These are phyloP conservation scores for Saccharata proteae DNA, from an alignment of 2,329 filamentous ascomycete species.

Conservation along the genomic window DNA sequence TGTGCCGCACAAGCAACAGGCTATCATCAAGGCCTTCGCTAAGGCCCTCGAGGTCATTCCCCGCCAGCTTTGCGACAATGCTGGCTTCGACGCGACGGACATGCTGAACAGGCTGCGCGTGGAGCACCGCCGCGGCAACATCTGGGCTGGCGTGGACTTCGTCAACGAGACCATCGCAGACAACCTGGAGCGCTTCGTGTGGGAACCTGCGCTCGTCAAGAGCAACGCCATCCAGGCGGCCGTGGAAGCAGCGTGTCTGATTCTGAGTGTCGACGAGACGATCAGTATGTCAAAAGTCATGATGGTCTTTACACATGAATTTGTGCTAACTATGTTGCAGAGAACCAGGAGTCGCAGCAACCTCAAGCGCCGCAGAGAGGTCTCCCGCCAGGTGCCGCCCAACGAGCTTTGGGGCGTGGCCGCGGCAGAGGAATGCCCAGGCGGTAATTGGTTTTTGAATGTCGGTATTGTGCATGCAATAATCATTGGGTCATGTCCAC, in stretches of 20 bases:
- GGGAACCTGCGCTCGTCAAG: slow-evolving; percentile 95
- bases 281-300: slow-evolving; percentile 55
- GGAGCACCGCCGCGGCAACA: slow-evolving; percentile 85
- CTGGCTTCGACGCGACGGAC: slow-evolving; percentile 94
- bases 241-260: slow-evolving; percentile 88
- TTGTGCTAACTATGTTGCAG: no score
- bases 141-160: slow-evolving; percentile 96
- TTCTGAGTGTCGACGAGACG: slow-evolving; percentile 93
- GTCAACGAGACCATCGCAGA: slow-evolving; percentile 80
- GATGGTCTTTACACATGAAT: no score
- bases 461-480: no score
- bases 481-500: no score
- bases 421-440: slow-evolving; percentile 81
- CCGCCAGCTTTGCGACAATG: slow-evolving; percentile 94
- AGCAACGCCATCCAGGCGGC: slow-evolving; percentile 94
- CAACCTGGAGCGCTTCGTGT: slow-evolving; percentile 93
- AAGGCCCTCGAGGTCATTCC: slow-evolving; percentile 96
- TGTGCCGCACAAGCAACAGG: slow-evolving; percentile 88
- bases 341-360: slow-evolving; percentile 82
- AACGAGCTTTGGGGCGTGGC: slow-evolving; percentile 74
- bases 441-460: no score
- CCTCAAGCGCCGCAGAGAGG: slow-evolving; percentile 69
- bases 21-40: slow-evolving; percentile 94
- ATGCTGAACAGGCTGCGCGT: slow-evolving; percentile 94
- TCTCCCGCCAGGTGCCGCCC: slow-evolving; percentile 55